Evolutionary conservation across 306 rosid species (phyloP).

Genomic region (Erythrophleum fordii): DNA sequence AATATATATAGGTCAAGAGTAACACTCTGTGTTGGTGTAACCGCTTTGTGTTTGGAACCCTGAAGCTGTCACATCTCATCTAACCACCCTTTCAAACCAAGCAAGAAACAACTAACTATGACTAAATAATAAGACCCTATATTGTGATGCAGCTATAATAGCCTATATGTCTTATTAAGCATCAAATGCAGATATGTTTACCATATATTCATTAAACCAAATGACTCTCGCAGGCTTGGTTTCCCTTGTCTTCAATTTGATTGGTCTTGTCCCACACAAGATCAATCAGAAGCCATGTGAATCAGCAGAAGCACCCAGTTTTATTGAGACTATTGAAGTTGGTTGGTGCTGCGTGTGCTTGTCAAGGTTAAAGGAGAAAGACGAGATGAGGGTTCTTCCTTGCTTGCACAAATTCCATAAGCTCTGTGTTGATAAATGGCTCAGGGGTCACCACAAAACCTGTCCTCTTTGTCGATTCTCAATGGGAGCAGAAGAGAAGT

Average conservation of each 20-base stretch:
- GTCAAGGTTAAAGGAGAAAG: conserved; percentile 58
- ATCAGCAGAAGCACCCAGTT: conserved; percentile 31
- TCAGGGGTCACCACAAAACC: conserved; percentile 62
- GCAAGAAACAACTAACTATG: conserved; percentile 51
- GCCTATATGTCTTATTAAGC: conserved; percentile 44
- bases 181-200: conserved; percentile 33
- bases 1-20: conserved; percentile 67
- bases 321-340: conserved; percentile 30
- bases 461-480: conserved; percentile 87
- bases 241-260: conserved; percentile 51
- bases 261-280: conserved; percentile 36
- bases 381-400: conserved; percentile 67
- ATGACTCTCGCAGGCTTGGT: conserved; percentile 60
- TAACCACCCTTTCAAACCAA: conserved; percentile 63
- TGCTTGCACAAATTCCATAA: conserved; percentile 84
- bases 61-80: conserved; percentile 49
- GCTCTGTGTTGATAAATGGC: conserved; percentile 83
- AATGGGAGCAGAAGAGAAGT: conserved; percentile 52
- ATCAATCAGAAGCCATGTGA: conserved; percentile 38
- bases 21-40: conserved; percentile 80
- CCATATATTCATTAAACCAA: conserved; percentile 25
- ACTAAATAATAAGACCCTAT: conserved; percentile 34
- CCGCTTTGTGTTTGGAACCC: conserved; percentile 55
- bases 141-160: conserved; percentile 11
- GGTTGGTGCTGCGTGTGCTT: conserved; percentile 76